These are phyloP conservation scores for Saitozyma sp. DNA, from an alignment of 768 basidiomycete genomes.

Conservation along the genomic window DNA sequence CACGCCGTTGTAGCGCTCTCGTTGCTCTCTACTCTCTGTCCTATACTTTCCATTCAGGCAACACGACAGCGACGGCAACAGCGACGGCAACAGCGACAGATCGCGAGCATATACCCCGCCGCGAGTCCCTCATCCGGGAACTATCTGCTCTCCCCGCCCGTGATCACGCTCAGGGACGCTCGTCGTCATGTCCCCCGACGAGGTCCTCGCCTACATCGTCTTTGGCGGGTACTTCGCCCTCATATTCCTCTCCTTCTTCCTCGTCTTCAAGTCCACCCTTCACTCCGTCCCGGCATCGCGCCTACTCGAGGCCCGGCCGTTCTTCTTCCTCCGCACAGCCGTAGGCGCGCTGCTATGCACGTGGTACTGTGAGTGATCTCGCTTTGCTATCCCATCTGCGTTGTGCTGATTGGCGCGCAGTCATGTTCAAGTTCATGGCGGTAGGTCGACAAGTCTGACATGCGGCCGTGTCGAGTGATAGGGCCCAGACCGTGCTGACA, in stretches of 20 bases:
- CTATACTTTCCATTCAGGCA: too few species aligned
- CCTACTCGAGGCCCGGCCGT: slow-evolving; percentile 36
- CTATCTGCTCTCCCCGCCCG: too few species aligned
- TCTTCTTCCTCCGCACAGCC: slow-evolving; percentile 51
- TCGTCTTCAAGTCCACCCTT: slow-evolving; percentile 42
- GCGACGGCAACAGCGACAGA: too few species aligned
- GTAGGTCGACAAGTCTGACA: slow-evolving; percentile 39
- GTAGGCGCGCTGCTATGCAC: slow-evolving; percentile 56
- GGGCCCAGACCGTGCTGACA: background rate
- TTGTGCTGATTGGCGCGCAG: slow-evolving; percentile 35
- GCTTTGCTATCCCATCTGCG: background rate
- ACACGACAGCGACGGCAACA: too few species aligned
- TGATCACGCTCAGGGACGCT: too few species aligned
- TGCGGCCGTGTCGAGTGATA: background rate
- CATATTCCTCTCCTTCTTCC: slow-evolving; percentile 46
- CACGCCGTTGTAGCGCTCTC: too few species aligned
- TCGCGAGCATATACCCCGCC: too few species aligned
- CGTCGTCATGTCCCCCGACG: background rate
- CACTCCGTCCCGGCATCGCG: slow-evolving; percentile 14
- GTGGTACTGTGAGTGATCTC: slow-evolving; percentile 58
- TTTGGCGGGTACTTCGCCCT: slow-evolving; percentile 53
- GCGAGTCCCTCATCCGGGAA: too few species aligned
- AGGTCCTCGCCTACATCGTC: slow-evolving; percentile 19
- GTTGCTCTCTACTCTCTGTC: too few species aligned
- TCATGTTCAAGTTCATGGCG: slow-evolving; percentile 59